Evolutionary conservation across 176 grass and related monocot genomes (phyloP).

Genomic region (Avena eriantha): DNA sequence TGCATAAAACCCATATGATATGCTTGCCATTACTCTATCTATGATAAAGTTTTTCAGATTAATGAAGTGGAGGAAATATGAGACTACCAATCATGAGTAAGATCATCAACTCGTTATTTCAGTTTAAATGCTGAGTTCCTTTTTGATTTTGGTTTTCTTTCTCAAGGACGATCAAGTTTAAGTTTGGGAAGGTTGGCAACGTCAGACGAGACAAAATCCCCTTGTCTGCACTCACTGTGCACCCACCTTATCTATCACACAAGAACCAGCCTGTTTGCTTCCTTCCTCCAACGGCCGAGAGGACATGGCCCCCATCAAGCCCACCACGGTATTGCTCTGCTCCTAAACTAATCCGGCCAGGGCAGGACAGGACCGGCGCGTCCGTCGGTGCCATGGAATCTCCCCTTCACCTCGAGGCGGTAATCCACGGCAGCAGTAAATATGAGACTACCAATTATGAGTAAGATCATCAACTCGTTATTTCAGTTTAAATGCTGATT

Average conservation of each 20-base stretch:
- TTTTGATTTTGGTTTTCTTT: too few species aligned
- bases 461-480: too few species aligned
- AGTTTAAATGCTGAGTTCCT: too few species aligned
- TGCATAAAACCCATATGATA: too few species aligned
- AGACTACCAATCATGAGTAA: too few species aligned
- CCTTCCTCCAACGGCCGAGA: background rate
- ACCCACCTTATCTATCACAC: background rate
- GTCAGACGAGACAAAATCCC: conserved; percentile 39
- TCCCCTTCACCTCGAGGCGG: background rate
- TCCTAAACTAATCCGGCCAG: conserved; percentile 28
- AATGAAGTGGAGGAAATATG: too few species aligned
- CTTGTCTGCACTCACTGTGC: conserved; percentile 36
- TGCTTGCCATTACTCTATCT: too few species aligned
- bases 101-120: too few species aligned
- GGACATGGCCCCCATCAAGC: background rate
- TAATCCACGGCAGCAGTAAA: background rate
- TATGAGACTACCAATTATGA: too few species aligned
- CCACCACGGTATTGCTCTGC: background rate
- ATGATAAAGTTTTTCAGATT: too few species aligned
- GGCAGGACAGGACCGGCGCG: background rate
- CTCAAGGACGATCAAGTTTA: too few species aligned
- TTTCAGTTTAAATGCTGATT: too few species aligned
- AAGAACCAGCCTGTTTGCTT: background rate
- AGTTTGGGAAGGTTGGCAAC: conserved; percentile 35
- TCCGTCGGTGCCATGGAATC: conserved; percentile 23